Conservation (phyloP, 306 rosid species). For the Parietaria judaica region DNA sequence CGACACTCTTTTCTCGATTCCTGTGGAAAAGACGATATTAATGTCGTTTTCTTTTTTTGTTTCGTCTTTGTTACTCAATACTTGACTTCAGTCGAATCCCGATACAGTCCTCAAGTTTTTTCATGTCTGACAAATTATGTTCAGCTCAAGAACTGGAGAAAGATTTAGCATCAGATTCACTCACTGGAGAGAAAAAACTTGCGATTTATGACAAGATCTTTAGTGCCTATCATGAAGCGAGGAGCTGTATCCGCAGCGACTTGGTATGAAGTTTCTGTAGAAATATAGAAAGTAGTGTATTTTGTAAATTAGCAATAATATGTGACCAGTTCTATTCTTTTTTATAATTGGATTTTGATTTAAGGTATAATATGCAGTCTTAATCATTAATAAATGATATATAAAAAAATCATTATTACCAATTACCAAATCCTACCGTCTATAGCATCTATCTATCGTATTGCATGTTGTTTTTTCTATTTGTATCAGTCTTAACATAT, state of each 20-base stretch:
- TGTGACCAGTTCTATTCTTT: too few species aligned
- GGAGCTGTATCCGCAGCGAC: slow-evolving; percentile 88
- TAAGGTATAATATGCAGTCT: too few species aligned
- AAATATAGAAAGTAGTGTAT: too few species aligned
- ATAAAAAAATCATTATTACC: too few species aligned
- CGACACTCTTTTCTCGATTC: not conserved
- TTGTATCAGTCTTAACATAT: too few species aligned
- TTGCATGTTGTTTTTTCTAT: too few species aligned
- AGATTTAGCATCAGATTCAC: slow-evolving; percentile 64
- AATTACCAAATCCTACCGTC: too few species aligned
- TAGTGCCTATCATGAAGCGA: slow-evolving; percentile 90
- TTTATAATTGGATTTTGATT: too few species aligned
- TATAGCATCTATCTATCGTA: too few species aligned
- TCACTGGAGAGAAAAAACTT: slow-evolving; percentile 68
- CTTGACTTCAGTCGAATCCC: not conserved
- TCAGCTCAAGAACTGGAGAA: slow-evolving; percentile 98
- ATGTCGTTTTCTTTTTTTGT: slow-evolving; percentile 1
- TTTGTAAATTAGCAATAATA: too few species aligned
- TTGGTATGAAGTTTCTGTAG: slow-evolving; percentile 44
- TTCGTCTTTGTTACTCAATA: not conserved
- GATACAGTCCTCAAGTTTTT: slow-evolving; percentile 16
- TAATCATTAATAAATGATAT: too few species aligned
- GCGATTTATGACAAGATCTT: slow-evolving; percentile 81
- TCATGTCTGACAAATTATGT: slow-evolving; percentile 28
- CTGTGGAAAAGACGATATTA: not conserved